Evolutionary conservation across 805 yeast genomes (phyloP), one percentile per base, ranked within the genome.

Genomic region (Kockiozyma suomiensis): DNA sequence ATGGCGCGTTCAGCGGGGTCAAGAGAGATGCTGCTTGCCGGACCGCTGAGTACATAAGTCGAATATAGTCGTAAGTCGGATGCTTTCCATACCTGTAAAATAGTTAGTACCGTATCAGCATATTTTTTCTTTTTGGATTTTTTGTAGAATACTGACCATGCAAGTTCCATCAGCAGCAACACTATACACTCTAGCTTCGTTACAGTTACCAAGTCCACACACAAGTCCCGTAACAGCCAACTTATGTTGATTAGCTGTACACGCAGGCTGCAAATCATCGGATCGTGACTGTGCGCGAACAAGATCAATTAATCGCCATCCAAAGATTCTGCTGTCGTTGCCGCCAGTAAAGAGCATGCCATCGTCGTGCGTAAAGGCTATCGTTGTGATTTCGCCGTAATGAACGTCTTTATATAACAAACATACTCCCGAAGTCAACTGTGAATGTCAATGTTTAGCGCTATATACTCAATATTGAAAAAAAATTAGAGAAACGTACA

Each of bases 1-100:
- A 88, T 59, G 1, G 84, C 79, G 67, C 98, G 78, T 68, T 85
- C 89, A 0, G 92, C 90, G 0, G 96, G 90, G 72, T 93, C 98
- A 4, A 82, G 75, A 0, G 83, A 79, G 4, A 93, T 56, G 19
- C 86, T 75, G 26, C 80, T 79, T 10, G 89, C 80, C 0, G 87
- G 80, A 19, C 73, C 70, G 2, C 86, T 82, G 26, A 87, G 73
- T n/a, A 91, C 85, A 69, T 89, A 85, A 0, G 97, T 90, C 7
- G 90, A 80, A 19, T 88, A 72, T 37, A 87, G 74, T 33, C 73
- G 70, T 42, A 77, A 74, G 8, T 75, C 66, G 17, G 73, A 67
- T 45, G 89, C 69, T 68, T 85, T 85, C 75, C 87, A 90, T 40
- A 89, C 79, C 66, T 96, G 77, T 54, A 90, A 4, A 26, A 25